Base-by-base conservation (phyloP, 2,329 filamentous ascomycete species). In the Colletotrichum magnum region DNA sequence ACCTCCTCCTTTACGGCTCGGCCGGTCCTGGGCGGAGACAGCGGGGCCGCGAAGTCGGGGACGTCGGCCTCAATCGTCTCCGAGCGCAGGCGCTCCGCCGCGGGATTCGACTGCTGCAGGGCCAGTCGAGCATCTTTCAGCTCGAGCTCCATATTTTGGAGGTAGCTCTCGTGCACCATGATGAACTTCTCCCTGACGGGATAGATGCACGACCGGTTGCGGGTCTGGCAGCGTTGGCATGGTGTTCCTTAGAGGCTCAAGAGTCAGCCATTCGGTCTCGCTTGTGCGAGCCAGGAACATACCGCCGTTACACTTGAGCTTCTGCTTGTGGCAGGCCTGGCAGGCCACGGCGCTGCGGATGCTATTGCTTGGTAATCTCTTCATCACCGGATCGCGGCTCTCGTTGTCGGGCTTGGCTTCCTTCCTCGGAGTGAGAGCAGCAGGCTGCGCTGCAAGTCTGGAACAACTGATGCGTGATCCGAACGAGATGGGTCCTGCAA, bases 241-340 rank as follows among this genome's bases (percentile, higher is more conserved):
- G 63, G 63, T 16, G 63, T 58, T 13, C 56, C 63, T 66, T 58
- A 52, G 24, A 43, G 41, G 1, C 41, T 43, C 15, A 15, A 39
- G 9, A 36, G 32, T 43, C 3, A 43, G 41, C 6, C 16, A 15
- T 43, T 4, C 18, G 47, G n/a, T 5, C 16, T 15, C 16, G 12
- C 9, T 12, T 6, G n/a, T 21, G 5, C 12, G 2, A 50, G 18
- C n/a, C n/a, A 12, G 21, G 5, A 15, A 50, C 71, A 3, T 54
- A 72, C 71, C 64, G 18, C 72, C 67, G 43, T 65, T 70, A 26
- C 72, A 72, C 39, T 71, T 73, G 13, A 73, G 59, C 53, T 73
- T 73, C 43, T 71, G 70, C 1, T 52, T 50, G 54, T 73, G 72
- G 28, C 71, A 72, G 2, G 58, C 57, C 10, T 54, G 54, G 52